Evolutionary conservation across 306 rosid species (phyloP).

Genomic region (Castanospermum australe): DNA sequence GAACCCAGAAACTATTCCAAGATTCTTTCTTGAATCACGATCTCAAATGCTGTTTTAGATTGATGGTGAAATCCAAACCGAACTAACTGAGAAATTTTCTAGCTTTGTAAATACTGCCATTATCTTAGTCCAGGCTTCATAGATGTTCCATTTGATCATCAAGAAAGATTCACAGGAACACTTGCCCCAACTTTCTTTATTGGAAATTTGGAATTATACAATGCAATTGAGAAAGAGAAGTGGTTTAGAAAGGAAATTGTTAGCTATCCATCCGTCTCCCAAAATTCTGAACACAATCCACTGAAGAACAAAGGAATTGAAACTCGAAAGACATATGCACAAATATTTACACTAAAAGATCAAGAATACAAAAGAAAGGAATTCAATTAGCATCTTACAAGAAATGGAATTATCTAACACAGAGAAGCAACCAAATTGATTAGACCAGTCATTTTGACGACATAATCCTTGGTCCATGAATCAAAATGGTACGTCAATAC

Average conservation of each 20-base stretch:
- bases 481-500: background rate
- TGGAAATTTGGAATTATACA: too few species aligned
- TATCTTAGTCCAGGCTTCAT: background rate
- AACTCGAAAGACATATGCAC: background rate
- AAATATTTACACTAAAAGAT: background rate
- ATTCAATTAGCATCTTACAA: slow-evolving; percentile 18
- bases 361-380: background rate
- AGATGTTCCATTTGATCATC: slow-evolving; percentile 4
- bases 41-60: background rate
- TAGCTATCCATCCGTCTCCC: background rate
- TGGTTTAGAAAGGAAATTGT: background rate
- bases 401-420: background rate
- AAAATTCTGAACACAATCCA: background rate
- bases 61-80: background rate
- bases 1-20: background rate
- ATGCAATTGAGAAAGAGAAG: background rate
- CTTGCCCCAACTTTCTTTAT: too few species aligned
- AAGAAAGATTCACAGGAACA: background rate
- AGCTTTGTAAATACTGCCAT: background rate
- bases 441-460: background rate
- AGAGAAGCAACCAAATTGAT: background rate
- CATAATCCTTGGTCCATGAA: background rate
- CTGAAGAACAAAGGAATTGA: background rate
- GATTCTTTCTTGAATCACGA: background rate
- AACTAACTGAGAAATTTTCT: background rate